phyloP scores from a whole-genome alignment of 495 filamentous ascomycete genomes.

The Aspergillus baeticus region DNA sequence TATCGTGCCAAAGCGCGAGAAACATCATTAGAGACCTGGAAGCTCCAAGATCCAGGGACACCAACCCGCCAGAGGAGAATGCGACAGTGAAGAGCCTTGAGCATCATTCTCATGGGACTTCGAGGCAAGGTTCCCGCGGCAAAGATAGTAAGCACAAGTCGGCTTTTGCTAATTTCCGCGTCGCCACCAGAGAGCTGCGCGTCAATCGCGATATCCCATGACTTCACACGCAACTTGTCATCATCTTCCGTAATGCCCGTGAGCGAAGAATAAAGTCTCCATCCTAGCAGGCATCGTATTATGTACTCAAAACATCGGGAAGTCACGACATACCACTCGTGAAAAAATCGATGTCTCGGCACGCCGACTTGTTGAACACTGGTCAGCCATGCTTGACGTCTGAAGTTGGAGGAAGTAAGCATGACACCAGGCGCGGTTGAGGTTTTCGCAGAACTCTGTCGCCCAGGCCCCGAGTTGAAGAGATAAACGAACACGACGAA shows the following conservation, averaged over 20 bases:
- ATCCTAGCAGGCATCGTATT: conserved; percentile 74
- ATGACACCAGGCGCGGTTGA: conserved; percentile 44
- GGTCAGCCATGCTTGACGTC: conserved; percentile 89
- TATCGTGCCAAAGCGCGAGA: conserved; percentile 66
- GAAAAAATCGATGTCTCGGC: conserved; percentile 80
- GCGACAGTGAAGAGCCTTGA: conserved; percentile 88
- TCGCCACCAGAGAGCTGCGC: conserved; percentile 95
- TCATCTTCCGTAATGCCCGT: conserved; percentile 82
- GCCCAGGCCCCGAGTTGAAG: conserved; percentile 54
- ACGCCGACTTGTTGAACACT: conserved; percentile 93
- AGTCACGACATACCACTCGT: conserved; percentile 77
- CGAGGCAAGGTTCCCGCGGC: conserved; percentile 85
- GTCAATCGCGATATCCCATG: conserved; percentile 92
- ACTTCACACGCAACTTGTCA: conserved; percentile 83
- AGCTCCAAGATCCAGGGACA: conserved; percentile 58
- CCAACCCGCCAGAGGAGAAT: conserved; percentile 81
- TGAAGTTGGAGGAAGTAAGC: conserved; percentile 80
- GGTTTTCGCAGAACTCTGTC: conserved; percentile 34
- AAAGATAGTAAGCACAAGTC: conserved; percentile 82
- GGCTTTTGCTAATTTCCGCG: conserved; percentile 81
- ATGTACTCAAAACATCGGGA: conserved; percentile 80
- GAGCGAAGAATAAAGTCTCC: conserved; percentile 69
- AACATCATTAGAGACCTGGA: conserved; percentile 59
- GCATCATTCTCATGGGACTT: conserved; percentile 82
- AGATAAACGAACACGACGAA: conserved; percentile 68